Conservation (phyloP, 192 early-diverging fungal genomes). For the Borealophlyctis nickersoniae region DNA sequence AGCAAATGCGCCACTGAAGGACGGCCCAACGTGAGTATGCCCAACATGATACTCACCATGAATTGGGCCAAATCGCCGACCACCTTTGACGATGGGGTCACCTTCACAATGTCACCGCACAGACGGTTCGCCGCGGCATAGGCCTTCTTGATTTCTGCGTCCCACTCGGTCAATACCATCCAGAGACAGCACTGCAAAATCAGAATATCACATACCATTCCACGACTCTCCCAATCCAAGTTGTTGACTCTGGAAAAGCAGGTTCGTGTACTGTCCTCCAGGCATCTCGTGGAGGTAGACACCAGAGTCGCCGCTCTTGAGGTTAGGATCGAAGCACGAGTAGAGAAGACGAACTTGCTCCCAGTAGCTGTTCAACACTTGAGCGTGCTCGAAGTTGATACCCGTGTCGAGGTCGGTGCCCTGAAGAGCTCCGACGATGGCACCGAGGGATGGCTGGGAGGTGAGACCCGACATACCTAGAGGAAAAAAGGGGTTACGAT, state of each 20-base stretch:
- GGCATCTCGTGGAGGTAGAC: slow-evolving; percentile 98
- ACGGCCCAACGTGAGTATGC: background rate
- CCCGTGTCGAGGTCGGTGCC: slow-evolving; percentile 81
- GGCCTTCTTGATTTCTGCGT: slow-evolving; percentile 77
- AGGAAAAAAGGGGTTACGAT: background rate
- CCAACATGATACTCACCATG: slow-evolving; percentile 59
- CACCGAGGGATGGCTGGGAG: slow-evolving; percentile 96
- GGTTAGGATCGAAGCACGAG: slow-evolving; percentile 93
- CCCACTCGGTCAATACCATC: background rate
- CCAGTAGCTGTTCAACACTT: slow-evolving; percentile 92
- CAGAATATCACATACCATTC: slow-evolving; percentile 51
- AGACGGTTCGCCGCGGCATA: slow-evolving; percentile 88
- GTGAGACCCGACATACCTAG: slow-evolving; percentile 96
- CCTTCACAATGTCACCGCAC: slow-evolving; percentile 96
- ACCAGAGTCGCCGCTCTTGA: slow-evolving; percentile 82
- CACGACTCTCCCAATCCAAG: slow-evolving; percentile 89
- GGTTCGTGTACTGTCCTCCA: slow-evolving; percentile 96
- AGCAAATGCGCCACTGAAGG: background rate
- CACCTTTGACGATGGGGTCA: slow-evolving; percentile 96
- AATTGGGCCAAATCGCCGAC: slow-evolving; percentile 98
- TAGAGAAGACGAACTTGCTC: slow-evolving; percentile 92
- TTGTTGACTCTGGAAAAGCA: slow-evolving; percentile 96
- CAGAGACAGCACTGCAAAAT: background rate
- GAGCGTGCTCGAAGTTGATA: slow-evolving; percentile 73
- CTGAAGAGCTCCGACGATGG: slow-evolving; percentile 80